Evolutionary conservation across 129 eudicot species (phyloP).

Genomic region (Daucus carota): DH1_v3.0 NC_030389.2:3646001-3646500

Average conservation of each 20-base stretch:
- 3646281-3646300: too few species aligned
- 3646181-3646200: too few species aligned
- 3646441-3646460: slow-evolving; percentile 21
- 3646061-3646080: background rate
- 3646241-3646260: too few species aligned
- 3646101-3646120: too few species aligned
- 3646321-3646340: too few species aligned
- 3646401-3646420: slow-evolving; percentile 29
- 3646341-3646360: slow-evolving; percentile 17
- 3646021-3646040: background rate
- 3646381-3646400: slow-evolving; percentile 17
- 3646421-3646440: slow-evolving; percentile 18
- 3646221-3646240: too few species aligned
- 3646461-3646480: slow-evolving; percentile 17
- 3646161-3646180: too few species aligned
- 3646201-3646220: too few species aligned
- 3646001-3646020: background rate
- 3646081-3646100: background rate
- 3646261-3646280: too few species aligned
- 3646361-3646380: slow-evolving; percentile 15
- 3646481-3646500: slow-evolving; percentile 22
- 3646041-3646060: background rate
- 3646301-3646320: too few species aligned
- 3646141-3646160: too few species aligned
- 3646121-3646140: too few species aligned